These are phyloP conservation scores for Eremochloa ophiuroides DNA, from an alignment of 176 grass and related monocot species.

Conservation along the genomic window DNA sequence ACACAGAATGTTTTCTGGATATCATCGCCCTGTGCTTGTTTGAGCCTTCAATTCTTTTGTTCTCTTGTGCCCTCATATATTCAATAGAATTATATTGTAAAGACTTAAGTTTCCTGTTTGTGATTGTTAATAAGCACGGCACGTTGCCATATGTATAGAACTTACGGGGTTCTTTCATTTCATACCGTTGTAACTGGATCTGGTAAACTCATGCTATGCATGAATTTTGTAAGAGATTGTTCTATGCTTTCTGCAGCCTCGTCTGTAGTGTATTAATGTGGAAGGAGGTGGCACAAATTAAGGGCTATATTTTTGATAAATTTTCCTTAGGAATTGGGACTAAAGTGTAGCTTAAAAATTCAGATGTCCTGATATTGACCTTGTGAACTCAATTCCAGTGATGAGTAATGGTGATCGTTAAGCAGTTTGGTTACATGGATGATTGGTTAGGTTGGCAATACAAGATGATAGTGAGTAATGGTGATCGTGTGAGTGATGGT, in stretches of 20 bases:
- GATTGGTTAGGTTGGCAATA: too few relatives aligned
- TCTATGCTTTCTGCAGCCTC: not conserved
- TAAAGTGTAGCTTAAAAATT: not conserved
- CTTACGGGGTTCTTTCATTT: not conserved
- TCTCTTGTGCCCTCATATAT: constrained; percentile 24
- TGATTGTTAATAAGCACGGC: constrained; percentile 28
- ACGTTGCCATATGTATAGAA: not conserved
- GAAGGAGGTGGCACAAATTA: not conserved
- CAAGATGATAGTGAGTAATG: too few relatives aligned
- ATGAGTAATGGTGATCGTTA: too few relatives aligned
- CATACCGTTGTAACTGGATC: not conserved
- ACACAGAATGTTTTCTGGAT: constrained; percentile 2
- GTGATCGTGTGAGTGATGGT: too few relatives aligned
- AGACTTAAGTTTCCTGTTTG: not conserved
- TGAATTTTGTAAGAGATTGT: not conserved
- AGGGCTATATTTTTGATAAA: not conserved
- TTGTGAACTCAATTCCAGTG: not conserved
- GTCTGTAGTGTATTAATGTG: not conserved
- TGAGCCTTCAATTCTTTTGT: constrained; percentile 29
- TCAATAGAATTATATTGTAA: not conserved
- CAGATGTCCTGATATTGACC: not conserved
- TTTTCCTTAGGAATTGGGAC: not conserved
- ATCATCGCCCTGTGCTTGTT: not conserved
- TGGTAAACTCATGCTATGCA: not conserved
- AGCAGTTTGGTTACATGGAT: too few relatives aligned